Percentiles rank a stretch among this genome's conserved stretches.
Evolutionary conservation across 495 filamentous ascomycete species (phyloP).

Genomic region (Annulohypoxylon stygium): DNA sequence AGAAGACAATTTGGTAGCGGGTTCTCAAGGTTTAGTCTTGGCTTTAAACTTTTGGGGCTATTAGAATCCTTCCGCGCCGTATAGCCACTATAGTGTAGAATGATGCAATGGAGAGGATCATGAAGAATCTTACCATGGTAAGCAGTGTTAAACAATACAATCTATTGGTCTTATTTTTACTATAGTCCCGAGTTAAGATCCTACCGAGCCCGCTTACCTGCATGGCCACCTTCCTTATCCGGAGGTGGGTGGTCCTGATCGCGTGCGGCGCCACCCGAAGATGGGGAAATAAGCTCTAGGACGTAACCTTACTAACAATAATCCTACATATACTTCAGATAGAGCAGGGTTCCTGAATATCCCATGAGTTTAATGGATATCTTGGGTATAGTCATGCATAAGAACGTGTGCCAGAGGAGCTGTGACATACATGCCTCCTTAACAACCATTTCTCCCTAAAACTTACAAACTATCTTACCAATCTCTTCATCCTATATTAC

Average conservation of each 20-base stretch:
- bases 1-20: constrained; percentile 38
- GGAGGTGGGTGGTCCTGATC: neutral
- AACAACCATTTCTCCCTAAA: neutral
- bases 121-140: neutral
- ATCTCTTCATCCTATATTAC: neutral
- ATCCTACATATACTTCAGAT: neutral
- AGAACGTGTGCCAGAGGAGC: neutral
- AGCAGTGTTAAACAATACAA: neutral
- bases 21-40: neutral
- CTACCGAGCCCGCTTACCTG: neutral
- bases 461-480: neutral
- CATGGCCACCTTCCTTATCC: constrained; percentile 23
- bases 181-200: neutral
- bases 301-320: neutral
- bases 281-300: constrained; percentile 2
- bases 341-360: neutral
- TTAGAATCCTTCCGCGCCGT: neutral
- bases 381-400: neutral
- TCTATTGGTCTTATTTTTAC: neutral
- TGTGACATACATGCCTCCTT: neutral
- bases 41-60: neutral
- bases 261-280: neutral
- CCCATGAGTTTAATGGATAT: neutral
- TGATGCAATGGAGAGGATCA: neutral
- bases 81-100: neutral